Base-by-base conservation (phyloP, 495 filamentous ascomycete genomes). In the Cetradonia linearis region DNA sequence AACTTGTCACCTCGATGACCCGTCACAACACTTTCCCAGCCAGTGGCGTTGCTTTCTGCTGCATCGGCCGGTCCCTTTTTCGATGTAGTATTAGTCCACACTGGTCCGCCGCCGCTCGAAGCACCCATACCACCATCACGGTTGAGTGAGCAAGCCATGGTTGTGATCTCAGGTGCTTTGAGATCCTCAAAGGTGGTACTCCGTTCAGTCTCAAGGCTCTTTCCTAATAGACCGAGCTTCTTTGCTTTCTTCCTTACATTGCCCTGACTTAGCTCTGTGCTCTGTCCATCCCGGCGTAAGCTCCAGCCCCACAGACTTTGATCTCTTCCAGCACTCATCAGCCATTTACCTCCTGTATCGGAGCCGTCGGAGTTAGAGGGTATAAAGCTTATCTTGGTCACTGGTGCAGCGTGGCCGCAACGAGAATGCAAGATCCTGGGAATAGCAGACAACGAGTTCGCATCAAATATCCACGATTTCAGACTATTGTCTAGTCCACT, bases 11-110 rank as follows among this genome's bases (percentile, higher is more conserved):
- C 82, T 63, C 83, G 81, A 71, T 99, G 93, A n/a, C 88, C 91
- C 13, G 93, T 99, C 1, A 99, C 80, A 18, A 99, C 83, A 67
- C 91, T 96, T 69, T 97, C 94, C 92, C 93, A 97, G 16, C 93
- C 93, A 3, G 90, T 93, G 66, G 81, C 81, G 46, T 80, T 83
- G 54, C 83, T 87, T 25, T 80, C 70, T 65, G 81, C 77, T 16
- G 63, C 70, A 69, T 63, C 73, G 53, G 79, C 77, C 55, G 80
- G 74, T n/a, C 72, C 70, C 58, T 80, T 77, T 59, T 82, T 83
- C 59, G 71, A 76, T 25, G 80, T 77, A 28, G 62, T 63, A 69
- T 89, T 91, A 52, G 88, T 83, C 90, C 91, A 95, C 27, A 92
- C 78, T 3, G 80, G 72, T 34, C 80, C 80, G 40, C 79, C 84